Evolutionary conservation across 2,329 filamentous ascomycete species (phyloP), one percentile per base, ranked within the genome.

Genomic region (Pestalotiopsis sp.): DNA sequence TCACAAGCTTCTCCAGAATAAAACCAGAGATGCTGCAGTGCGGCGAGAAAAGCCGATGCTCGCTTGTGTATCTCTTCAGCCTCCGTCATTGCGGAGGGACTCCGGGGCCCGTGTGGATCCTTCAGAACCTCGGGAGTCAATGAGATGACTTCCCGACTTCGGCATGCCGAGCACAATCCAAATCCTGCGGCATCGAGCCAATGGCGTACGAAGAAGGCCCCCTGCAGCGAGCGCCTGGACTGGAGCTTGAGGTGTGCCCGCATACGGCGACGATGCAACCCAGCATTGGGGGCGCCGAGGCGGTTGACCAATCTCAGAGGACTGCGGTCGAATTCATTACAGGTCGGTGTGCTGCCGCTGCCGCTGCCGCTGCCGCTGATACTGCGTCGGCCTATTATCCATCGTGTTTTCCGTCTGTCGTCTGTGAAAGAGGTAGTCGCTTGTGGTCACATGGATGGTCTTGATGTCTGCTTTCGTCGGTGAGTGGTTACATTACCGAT

Each of bases 281-380:
- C 45, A 52, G 31, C 31, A 36, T 36, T 36, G 31, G 45, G 45
- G 17, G 17, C 45, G 17, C 20, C 45, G 45, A 17, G 45, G 45
- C 45, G 20, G 17, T 20, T 52, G 45, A 20, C 45, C 45, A 52
- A 52, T 52, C 45, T 36, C 45, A 52, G 45, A 52, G 20, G 45
- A 4, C 14, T 6, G 17, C 14, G 20, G 45, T 52, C 17, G 45
- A 9, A 23, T n/a, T 23, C 17, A 52, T 52, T 52, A 17, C 17
- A 27, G 36, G 59, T 62, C 59, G 59, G 59, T 62, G 59, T 62
- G 59, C 17, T 23, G 23, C 23, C 58, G 4, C 20, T 62, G 59
- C 59, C 14, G 59, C 38, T 36, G 27, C 27, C 38, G 59, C 59
- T 13, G n/a, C 20, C 25, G 23, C 20, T 12, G 27, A 27, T 36